phyloP scores from a whole-genome alignment of 441 rosid species.

The Arabidopsis lyrata region DNA sequence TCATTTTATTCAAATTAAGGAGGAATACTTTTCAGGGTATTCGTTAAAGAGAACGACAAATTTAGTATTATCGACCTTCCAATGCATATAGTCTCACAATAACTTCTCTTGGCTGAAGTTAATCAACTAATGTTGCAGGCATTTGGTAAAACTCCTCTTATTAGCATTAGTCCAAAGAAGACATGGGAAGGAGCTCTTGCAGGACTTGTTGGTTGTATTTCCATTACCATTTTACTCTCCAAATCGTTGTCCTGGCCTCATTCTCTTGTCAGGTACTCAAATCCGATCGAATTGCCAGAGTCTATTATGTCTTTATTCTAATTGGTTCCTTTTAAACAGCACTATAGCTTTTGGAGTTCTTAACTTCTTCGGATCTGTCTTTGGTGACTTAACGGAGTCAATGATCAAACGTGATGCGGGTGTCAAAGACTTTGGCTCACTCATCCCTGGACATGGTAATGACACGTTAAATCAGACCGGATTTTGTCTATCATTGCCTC shows the following conservation, averaged over 20 bases:
- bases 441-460: conserved; percentile 96
- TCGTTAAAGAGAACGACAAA: not conserved
- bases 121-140: conserved; percentile 55
- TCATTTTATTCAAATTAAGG: not conserved
- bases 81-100: not conserved
- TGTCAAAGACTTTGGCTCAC: conserved; percentile 95
- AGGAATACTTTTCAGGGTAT: not conserved
- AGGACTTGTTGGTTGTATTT: conserved; percentile 91
- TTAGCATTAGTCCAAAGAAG: conserved; percentile 91
- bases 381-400: conserved; percentile 96
- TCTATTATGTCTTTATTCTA: not conserved
- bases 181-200: conserved; percentile 97
- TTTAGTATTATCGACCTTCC: not conserved
- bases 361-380: conserved; percentile 89
- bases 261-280: conserved; percentile 69
- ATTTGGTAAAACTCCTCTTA: conserved; percentile 88
- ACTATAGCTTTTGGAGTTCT: conserved; percentile 82
- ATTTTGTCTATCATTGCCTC: not conserved
- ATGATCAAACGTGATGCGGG: conserved; percentile 99
- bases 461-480: not conserved
- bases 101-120: not conserved
- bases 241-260: conserved; percentile 85
- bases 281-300: not conserved
- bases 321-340: conserved; percentile 47
- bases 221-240: conserved; percentile 63